A percentile compares a stretch with the other conserved stretches of the same genome.
These are phyloP conservation scores for Polyporus arcularius DNA, from an alignment of 768 basidiomycete species.

Conservation along the genomic window DNA sequence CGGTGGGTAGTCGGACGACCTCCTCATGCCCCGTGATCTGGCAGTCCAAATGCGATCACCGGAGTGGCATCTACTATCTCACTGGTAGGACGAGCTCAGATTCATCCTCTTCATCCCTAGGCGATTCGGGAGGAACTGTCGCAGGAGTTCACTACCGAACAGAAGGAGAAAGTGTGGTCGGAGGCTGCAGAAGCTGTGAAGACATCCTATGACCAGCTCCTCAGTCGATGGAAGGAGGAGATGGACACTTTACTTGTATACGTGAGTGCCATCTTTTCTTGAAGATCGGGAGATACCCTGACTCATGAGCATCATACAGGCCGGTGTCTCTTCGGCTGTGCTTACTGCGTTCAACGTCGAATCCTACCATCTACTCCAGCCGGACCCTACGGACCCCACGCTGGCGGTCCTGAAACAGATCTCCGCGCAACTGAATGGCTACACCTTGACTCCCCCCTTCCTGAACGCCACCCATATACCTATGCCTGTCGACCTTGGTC, in stretches of 20 bases:
- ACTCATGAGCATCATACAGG: no score
- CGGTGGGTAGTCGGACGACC: no score
- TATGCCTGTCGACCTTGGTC: neutral
- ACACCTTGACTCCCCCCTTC: slow-evolving; percentile 2
- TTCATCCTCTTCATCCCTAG: neutral
- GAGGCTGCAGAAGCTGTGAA: slow-evolving; percentile 6
- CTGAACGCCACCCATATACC: slow-evolving; percentile 3
- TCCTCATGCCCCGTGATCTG: no score
- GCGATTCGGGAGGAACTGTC: slow-evolving; percentile 1
- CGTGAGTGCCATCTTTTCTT: no score
- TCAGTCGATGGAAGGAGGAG: slow-evolving; percentile 22
- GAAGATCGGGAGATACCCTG: no score
- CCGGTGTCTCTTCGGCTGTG: slow-evolving; percentile 29
- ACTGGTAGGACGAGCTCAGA: no score
- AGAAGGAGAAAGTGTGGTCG: slow-evolving; percentile 1
- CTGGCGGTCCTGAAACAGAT: slow-evolving; percentile 10
- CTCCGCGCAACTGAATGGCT: slow-evolving; percentile 9
- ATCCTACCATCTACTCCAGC: slow-evolving; percentile 20
- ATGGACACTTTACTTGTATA: slow-evolving; percentile 25
- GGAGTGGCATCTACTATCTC: no score
- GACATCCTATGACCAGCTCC: slow-evolving; percentile 14
- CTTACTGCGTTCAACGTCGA: slow-evolving; percentile 25
- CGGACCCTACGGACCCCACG: neutral
- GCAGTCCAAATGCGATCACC: no score
- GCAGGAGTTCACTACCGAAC: neutral